Base-by-base conservation (phyloP, 1,139 yeast species). In the Taiozyma onychis region DNA sequence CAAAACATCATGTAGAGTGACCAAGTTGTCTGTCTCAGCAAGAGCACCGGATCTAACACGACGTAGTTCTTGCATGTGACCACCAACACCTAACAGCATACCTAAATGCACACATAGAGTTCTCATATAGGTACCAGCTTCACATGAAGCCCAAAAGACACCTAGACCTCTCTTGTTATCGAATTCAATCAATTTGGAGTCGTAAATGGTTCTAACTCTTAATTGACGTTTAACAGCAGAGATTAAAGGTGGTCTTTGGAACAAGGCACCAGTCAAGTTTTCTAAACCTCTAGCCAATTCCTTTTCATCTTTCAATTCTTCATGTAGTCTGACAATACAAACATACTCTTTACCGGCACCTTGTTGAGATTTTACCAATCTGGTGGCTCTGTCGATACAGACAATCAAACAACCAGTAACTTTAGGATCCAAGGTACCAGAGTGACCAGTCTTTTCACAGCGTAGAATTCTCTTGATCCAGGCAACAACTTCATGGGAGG, bases 321-420 rank as follows among this genome's bases (percentile, higher is more conserved):
- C 18, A 41, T 45, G 99, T 64, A 93, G 79, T 76, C 98, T 83
- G 54, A 88, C 95, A 63, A 93, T 90, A 77, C 99, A 93, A 53
- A 93, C 99, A 75, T 93, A 93, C 81, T 93, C 99, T 72, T 93
- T 93, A 80, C 99, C 99, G 48, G 99, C 99, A 75, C 99, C 98
- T 74, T 93, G 99, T 75, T 93, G 99, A 53, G 97, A 88, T 74
- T 93, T 93, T 61, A 93, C 99, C 68, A 93, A 79, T 74, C 99
- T 85, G 53, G 99, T 93, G 55, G 99, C 99, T 70, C 97, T 84
- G 72, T 93, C 99, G 62, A 93, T 80, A 81, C 99, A 93, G 55
- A 93, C 99, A 71, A 93, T 93, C 70, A 93, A 79, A 78, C 99
- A 93, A 58, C 96, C 96, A 52, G 99, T 93, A 65, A 93, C 99